phyloP scores from a whole-genome alignment of 108 stramenopile species.

The Poteriospumella lacustris region DNA sequence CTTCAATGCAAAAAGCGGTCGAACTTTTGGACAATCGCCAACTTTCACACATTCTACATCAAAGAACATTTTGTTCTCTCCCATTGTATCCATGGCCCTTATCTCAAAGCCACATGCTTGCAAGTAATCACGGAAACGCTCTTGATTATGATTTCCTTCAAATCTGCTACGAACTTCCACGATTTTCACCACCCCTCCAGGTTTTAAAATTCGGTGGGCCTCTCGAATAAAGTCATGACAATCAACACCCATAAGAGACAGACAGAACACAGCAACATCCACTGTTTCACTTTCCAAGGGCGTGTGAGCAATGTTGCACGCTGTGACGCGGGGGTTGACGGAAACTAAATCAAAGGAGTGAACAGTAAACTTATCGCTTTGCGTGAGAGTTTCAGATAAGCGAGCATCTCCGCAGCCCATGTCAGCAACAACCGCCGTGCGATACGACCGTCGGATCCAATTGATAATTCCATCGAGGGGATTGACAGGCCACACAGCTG shows the following conservation, averaged over 20 bases:
- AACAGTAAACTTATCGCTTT: too few relatives aligned
- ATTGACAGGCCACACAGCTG: conserved; percentile 86
- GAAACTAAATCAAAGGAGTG: conserved; percentile 93
- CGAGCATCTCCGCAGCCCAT: conserved; percentile 98
- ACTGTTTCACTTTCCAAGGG: conserved; percentile 73
- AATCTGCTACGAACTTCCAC: conserved; percentile 91
- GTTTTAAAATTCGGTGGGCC: conserved; percentile 75
- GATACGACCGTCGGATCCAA: conserved; percentile 47
- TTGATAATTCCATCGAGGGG: conserved; percentile 82
- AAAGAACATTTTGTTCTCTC: conserved; percentile 92
- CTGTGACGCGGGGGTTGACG: conserved; percentile 71
- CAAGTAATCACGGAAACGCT: conserved; percentile 60
- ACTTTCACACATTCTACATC: conserved; percentile 68
- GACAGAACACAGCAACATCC: conserved; percentile 85
- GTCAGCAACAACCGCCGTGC: conserved; percentile 72
- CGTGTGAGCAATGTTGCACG: conserved; percentile 91
- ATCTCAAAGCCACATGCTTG: conserved; percentile 53
- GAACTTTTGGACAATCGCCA: not conserved
- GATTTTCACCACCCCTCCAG: conserved; percentile 70
- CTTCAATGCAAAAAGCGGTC: not conserved
- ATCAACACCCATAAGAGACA: conserved; percentile 77
- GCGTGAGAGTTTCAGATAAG: conserved; percentile 63
- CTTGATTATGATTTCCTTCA: conserved; percentile 65
- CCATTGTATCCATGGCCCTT: conserved; percentile 43
- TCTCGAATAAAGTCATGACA: conserved; percentile 80